Evolutionary conservation across 2,329 filamentous ascomycete species (phyloP).

Genomic region (Fonsecaea monophora): DNA sequence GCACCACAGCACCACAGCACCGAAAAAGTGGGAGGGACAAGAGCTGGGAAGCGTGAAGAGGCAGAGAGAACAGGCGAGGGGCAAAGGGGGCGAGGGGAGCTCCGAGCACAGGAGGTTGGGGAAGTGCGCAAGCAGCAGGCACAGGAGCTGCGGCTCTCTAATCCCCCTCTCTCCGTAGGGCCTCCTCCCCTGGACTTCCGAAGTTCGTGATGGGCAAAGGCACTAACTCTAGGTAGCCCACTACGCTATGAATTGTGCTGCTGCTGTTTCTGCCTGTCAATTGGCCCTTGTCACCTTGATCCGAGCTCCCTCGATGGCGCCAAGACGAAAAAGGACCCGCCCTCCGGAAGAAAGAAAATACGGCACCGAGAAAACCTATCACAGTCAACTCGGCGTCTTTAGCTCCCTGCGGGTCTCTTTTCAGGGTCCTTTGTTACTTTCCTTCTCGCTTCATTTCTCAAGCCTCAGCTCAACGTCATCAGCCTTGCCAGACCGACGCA

Average conservation of each 20-base stretch:
- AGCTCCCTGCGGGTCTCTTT: neutral
- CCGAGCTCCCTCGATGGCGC: neutral
- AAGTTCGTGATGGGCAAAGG: conserved; percentile 2
- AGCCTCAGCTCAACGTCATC: neutral
- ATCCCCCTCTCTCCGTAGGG: neutral
- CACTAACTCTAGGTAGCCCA: too few relatives aligned
- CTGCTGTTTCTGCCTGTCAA: neutral
- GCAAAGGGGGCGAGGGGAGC: conserved; percentile 1
- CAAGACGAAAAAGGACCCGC: neutral
- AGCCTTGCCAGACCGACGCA: neutral
- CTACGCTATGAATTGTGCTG: too few relatives aligned
- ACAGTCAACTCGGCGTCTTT: neutral
- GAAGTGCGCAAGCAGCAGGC: neutral
- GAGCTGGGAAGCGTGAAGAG: conserved; percentile 14
- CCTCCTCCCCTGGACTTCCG: neutral
- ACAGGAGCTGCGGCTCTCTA: neutral
- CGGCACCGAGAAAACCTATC: neutral
- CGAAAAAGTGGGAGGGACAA: conserved; percentile 4
- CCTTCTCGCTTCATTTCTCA: neutral
- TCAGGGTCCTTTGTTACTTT: neutral
- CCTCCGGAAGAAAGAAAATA: conserved; percentile 5
- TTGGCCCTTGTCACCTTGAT: neutral
- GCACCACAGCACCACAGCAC: neutral
- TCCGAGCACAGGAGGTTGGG: conserved; percentile 10
- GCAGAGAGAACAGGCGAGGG: neutral